Base-by-base conservation (phyloP, 805 yeast species). In the Nakazawaea anatomiae region DNA sequence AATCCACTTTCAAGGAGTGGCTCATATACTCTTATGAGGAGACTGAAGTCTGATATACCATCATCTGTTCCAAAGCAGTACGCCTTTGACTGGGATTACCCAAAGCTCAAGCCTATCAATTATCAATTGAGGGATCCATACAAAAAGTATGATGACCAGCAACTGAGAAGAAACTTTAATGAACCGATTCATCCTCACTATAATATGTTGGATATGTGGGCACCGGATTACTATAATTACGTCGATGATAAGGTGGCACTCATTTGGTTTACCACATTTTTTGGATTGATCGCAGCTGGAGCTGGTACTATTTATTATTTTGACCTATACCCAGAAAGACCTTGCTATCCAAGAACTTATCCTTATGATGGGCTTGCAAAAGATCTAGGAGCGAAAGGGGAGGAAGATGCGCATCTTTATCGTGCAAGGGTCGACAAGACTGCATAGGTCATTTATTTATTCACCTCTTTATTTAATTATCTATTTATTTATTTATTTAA, bases 131-230 rank as follows among this genome's bases (percentile, higher is more conserved):
- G 83, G 65, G 84, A 80, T 63, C 95, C 94, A 43, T 82, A 85
- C 62, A 74, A 68, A 54, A 82, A 79, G 61, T 88, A 83, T 68
- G 94, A 87, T 64, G 92, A 87, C 65, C 87, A 73, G 59, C 95
- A 87, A 68, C 79, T 83, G 66, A 79, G 92, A 71, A 82, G 95
- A 69, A 87, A 88, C 72, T 73, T 79, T 57, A 77, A 80, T 56
- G 90, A 88, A 55, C 87, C 89, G 31, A 66, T 87, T 56, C 83
- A 82, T 64, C 80, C 82, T 50, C 80, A 83, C 59, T 86, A 83
- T 57, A 96, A 88, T 62, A 70, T 79, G 66, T 74, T 83, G 61
- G 91, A 88, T 66, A 76, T 87, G 75, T 88, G 96, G 96, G 79
- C 96, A 7, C 94, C 96, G 10, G 95, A 88, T 61, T 77, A 82